Base-by-base conservation (phyloP, 306 rosid genomes). In the Rosa persica region DNA sequence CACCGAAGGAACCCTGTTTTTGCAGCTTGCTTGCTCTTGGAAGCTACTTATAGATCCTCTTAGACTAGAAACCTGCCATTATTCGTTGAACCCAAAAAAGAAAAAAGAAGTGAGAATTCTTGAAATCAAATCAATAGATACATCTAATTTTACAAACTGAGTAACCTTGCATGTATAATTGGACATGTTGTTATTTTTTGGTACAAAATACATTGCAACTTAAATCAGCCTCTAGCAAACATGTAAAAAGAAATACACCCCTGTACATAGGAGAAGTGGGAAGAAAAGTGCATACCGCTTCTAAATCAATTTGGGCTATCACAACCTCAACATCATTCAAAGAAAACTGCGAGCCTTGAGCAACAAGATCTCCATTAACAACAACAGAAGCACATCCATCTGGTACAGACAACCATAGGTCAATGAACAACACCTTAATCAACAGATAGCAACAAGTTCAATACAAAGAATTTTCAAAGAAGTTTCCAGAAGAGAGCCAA, bases 11-110 rank as follows among this genome's bases (percentile, higher is more conserved):
- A 91, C 96, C 74, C 43, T 86, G 55, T 72, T 83, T 89, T 95
- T 95, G 84, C 92, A 88, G 86, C 99, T 93, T 81, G 98, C 99
- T 86, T 93, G 99, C 88, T 95, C 98, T 85, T 93, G 99, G 82
- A 95, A 95, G 89, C 96, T 91, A 77, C 99, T 93, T 79, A 95
- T 55, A 55, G 99, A 95, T 67, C 99, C 98, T 91, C 99, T 87
- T 43, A 95, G 94, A 79, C 98, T 95, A 67, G 96, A 90, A 78
- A 95, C 99, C 99, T 95, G 87, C 72, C 84, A 82, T 76, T 36
- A 77, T 57, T 75, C 40, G 82, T 65, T 15, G 60, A 46, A 51
- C 70, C 27, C 70, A 62, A 40, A 42, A 74, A 76, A 74, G 27
- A 74, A 62, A 40, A 42, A 74, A 76, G 72, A 82, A 77, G 62